Evolutionary conservation across 768 basidiomycete species (phyloP).

Genomic region (Lepiota brunneoincarnata): DNA sequence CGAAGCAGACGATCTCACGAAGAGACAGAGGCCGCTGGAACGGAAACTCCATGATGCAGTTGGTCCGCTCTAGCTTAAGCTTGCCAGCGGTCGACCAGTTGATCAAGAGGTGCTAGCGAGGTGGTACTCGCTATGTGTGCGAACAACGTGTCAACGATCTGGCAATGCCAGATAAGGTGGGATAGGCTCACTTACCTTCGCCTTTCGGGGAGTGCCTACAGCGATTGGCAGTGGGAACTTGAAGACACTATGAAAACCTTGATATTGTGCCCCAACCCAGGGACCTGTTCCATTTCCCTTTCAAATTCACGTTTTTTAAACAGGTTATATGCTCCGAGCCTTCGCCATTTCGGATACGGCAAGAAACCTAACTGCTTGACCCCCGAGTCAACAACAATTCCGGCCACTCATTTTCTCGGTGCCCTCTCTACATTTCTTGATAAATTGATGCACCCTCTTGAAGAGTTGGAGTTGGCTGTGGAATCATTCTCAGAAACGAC

Average conservation of each 20-base stretch:
- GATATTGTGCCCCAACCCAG: background rate
- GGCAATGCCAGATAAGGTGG: constrained; percentile 2
- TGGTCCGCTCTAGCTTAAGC: too few species aligned
- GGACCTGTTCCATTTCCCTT: background rate
- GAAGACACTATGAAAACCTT: background rate
- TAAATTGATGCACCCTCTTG: background rate
- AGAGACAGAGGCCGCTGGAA: too few species aligned
- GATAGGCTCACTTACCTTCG: background rate
- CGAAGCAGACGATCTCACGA: too few species aligned
- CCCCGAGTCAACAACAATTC: background rate
- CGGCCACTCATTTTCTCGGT: too few species aligned
- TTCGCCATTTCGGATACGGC: background rate
- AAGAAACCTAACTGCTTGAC: too few species aligned
- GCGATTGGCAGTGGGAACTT: too few species aligned
- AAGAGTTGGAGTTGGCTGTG: background rate
- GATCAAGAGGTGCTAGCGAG: too few species aligned
- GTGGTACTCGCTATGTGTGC: too few species aligned
- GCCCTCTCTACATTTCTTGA: background rate
- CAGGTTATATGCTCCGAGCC: background rate
- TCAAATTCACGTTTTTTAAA: background rate
- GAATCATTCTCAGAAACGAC: background rate
- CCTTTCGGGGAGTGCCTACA: background rate
- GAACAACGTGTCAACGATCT: too few species aligned
- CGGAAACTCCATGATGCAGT: too few species aligned
- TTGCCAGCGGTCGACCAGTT: too few species aligned